These are phyloP conservation scores for Penicillium italicum DNA, from an alignment of 2,329 filamentous ascomycete genomes.

Conservation along the genomic window DNA sequence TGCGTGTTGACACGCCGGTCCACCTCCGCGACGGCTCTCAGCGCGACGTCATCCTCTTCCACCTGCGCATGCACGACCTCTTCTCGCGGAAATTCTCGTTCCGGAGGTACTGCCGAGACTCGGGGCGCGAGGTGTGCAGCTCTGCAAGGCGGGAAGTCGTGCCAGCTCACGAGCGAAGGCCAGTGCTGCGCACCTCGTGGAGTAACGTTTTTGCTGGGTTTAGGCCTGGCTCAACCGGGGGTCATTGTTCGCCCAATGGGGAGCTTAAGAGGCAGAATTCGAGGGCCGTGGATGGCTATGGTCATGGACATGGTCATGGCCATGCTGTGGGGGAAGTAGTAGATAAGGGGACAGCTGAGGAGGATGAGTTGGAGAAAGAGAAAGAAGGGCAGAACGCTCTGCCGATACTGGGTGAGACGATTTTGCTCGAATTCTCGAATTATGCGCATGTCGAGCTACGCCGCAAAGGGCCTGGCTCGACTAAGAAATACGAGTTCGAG, in stretches of 20 bases:
- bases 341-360: background rate
- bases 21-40: constrained; percentile 54
- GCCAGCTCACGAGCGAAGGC: constrained; percentile 52
- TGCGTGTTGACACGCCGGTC: constrained; percentile 78
- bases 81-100: constrained; percentile 83
- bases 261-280: constrained; percentile 57
- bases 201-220: constrained; percentile 58
- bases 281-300: constrained; percentile 41
- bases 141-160: constrained; percentile 64
- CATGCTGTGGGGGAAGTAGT: background rate
- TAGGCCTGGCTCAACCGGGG: constrained; percentile 52
- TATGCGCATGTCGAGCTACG: constrained; percentile 87
- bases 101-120: constrained; percentile 86
- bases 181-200: constrained; percentile 56
- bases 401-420: constrained; percentile 64
- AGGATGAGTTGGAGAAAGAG: constrained; percentile 11
- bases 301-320: background rate
- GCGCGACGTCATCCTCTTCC: constrained; percentile 75
- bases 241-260: constrained; percentile 39
- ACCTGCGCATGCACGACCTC: constrained; percentile 91
- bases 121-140: constrained; percentile 88
- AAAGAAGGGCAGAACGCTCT: background rate
- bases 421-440: constrained; percentile 93
- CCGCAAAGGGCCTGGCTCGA: constrained; percentile 61
- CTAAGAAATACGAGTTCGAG: constrained; percentile 82